phyloP scores from a whole-genome alignment of 2,329 filamentous ascomycete species.

The Cordyceps pruinosa region DNA sequence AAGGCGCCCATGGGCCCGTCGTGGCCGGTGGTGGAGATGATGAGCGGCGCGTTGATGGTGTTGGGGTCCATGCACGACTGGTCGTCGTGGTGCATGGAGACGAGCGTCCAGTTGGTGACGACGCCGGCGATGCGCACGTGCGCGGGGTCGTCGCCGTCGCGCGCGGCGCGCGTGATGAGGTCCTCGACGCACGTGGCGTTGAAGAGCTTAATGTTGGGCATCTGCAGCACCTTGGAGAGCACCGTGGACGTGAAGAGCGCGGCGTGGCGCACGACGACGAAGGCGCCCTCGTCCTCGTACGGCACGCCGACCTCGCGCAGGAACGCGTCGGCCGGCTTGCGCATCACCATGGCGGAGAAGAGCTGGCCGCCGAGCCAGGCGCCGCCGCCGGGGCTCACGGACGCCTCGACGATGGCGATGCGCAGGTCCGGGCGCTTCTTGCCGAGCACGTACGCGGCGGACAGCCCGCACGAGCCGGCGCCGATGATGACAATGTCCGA shows the following conservation, averaged over 20 bases:
- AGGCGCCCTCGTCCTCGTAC: slow-evolving; percentile 82
- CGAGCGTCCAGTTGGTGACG: slow-evolving; percentile 93
- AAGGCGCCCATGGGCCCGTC: slow-evolving; percentile 90
- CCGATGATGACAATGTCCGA: slow-evolving; percentile 91
- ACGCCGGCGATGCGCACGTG: slow-evolving; percentile 73
- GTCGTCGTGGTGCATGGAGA: slow-evolving; percentile 79
- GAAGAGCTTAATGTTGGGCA: slow-evolving; percentile 94
- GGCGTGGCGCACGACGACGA: slow-evolving; percentile 89
- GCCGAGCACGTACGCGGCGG: slow-evolving; percentile 75
- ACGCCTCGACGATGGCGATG: slow-evolving; percentile 85
- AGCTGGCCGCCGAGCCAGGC: slow-evolving; percentile 92
- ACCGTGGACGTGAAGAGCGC: slow-evolving; percentile 87
- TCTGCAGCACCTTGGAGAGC: slow-evolving; percentile 71
- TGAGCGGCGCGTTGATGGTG: slow-evolving; percentile 86
- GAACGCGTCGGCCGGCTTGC: slow-evolving; percentile 84
- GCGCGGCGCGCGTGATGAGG: slow-evolving; percentile 69
- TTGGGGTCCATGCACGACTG: slow-evolving; percentile 96
- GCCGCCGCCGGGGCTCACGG: slow-evolving; percentile 79
- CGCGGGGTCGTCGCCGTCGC: slow-evolving; percentile 33
- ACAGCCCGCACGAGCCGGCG: slow-evolving; percentile 81
- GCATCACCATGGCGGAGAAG: slow-evolving; percentile 93
- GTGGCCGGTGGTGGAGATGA: slow-evolving; percentile 87
- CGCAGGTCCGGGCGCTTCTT: slow-evolving; percentile 81
- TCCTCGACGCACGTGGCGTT: slow-evolving; percentile 92
- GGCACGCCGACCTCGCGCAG: slow-evolving; percentile 73